These are phyloP conservation scores for Huntiella moniliformis DNA, from an alignment of 2,329 filamentous ascomycete species.

Conservation along the genomic window DNA sequence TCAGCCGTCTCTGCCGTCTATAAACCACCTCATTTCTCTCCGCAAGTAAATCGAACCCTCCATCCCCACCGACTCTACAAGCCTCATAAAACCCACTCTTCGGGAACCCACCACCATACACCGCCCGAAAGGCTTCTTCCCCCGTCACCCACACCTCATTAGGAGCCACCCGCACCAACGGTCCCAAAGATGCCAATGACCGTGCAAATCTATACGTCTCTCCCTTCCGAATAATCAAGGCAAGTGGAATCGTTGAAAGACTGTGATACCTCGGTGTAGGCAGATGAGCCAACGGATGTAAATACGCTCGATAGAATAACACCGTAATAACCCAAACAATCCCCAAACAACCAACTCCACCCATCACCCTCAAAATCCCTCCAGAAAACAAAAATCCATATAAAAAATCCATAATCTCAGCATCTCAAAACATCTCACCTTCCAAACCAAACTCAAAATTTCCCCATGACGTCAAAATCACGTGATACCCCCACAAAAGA, in stretches of 20 bases:
- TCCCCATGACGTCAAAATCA: too few relatives aligned
- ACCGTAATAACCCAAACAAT: too few relatives aligned
- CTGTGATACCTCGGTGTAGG: slow-evolving; percentile 30
- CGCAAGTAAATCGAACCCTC: slow-evolving; percentile 31
- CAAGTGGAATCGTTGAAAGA: slow-evolving; percentile 30
- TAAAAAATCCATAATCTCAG: too few relatives aligned
- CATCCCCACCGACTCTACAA: slow-evolving; percentile 16
- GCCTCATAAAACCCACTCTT: slow-evolving; percentile 12
- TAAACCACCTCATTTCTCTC: slow-evolving; percentile 29
- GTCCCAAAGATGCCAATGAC: slow-evolving; percentile 5
- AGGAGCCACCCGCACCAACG: slow-evolving; percentile 32
- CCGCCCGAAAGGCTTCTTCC: slow-evolving; percentile 25
- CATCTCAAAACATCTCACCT: too few relatives aligned
- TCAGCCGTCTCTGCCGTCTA: slow-evolving; percentile 28
- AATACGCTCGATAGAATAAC: slow-evolving; percentile 21
- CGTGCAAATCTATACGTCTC: slow-evolving; percentile 15
- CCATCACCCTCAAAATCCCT: too few relatives aligned
- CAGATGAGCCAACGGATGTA: slow-evolving; percentile 26
- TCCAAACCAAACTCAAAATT: too few relatives aligned
- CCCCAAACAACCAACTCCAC: too few relatives aligned
- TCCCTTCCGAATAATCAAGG: slow-evolving; percentile 26
- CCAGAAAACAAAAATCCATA: too few relatives aligned
- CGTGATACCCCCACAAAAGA: too few relatives aligned
- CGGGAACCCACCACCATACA: too few relatives aligned
- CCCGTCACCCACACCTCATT: slow-evolving; percentile 35